Percentiles rank a stretch among this genome's conserved stretches.
Conservation (phyloP, 148 eudicot species). For the Arbutus unedo region DNA sequence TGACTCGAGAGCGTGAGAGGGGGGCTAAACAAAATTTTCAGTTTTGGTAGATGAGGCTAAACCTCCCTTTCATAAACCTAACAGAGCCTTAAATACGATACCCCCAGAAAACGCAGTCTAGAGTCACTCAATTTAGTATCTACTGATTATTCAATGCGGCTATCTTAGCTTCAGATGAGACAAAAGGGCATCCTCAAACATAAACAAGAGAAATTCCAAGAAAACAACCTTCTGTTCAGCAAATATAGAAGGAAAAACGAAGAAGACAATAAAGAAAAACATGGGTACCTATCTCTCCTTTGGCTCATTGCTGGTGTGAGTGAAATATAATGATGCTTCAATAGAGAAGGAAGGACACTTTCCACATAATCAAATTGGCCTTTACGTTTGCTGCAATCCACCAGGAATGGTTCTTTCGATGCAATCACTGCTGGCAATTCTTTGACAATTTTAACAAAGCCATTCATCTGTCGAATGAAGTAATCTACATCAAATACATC, state of each 20-base stretch:
- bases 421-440: constrained; percentile 75
- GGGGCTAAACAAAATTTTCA: no score
- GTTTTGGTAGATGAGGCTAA: background rate
- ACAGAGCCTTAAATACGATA: background rate
- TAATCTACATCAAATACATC: constrained; percentile 94
- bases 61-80: background rate
- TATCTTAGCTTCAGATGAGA: background rate
- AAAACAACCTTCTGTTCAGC: background rate
- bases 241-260: constrained; percentile 1
- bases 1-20: no score
- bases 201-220: background rate
- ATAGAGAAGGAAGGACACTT: constrained; percentile 74
- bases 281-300: constrained; percentile 80
- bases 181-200: background rate
- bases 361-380: constrained; percentile 89
- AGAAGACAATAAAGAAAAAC: background rate
- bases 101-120: background rate
- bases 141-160: background rate
- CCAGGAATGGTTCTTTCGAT: constrained; percentile 72
- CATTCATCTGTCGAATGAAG: constrained; percentile 74
- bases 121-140: background rate
- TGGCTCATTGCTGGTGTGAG: constrained; percentile 98
- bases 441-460: constrained; percentile 68
- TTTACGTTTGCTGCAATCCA: constrained; percentile 89
- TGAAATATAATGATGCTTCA: constrained; percentile 86